A percentile compares a stretch with the other conserved stretches of the same genome.
These are phyloP conservation scores for Lichtheimia ornata DNA, from an alignment of 371 early-diverging fungal genomes.

Conservation along the genomic window DNA sequence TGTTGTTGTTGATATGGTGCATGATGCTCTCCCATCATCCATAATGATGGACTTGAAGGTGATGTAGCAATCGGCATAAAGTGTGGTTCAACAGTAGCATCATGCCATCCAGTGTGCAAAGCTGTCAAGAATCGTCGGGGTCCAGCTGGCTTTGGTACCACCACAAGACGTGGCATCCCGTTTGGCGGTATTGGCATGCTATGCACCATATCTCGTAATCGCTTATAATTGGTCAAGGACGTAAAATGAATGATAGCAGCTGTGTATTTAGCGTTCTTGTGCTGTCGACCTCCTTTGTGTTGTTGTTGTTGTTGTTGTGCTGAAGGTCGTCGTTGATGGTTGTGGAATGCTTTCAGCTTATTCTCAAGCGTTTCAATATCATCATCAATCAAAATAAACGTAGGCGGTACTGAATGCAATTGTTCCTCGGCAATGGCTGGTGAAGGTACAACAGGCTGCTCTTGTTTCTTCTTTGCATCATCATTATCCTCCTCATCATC, in stretches of 20 bases:
- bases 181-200: conserved; percentile 8
- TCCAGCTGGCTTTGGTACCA: conserved; percentile 72
- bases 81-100: conserved; percentile 57
- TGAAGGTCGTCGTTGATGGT: conserved; percentile 25
- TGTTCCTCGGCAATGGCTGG: conserved; percentile 41
- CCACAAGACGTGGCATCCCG: conserved; percentile 59
- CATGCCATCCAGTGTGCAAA: conserved; percentile 62
- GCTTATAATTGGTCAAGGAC: conserved; percentile 56
- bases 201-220: conserved; percentile 57
- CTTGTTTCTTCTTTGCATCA: not conserved
- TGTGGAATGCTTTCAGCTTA: conserved; percentile 45
- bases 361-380: conserved; percentile 53
- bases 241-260: conserved; percentile 66
- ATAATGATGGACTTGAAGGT: conserved; percentile 39
- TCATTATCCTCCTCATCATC: not conserved
- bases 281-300: conserved; percentile 23
- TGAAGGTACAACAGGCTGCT: conserved; percentile 17
- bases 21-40: conserved; percentile 5
- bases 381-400: conserved; percentile 64
- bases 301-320: conserved; percentile 16
- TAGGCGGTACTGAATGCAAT: conserved; percentile 42
- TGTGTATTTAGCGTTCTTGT: conserved; percentile 34
- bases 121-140: conserved; percentile 69
- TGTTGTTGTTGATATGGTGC: not conserved
- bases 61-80: conserved; percentile 70